These are phyloP conservation scores for Yamadazyma dushanensis DNA, from an alignment of 1,139 yeast genomes.

Conservation along the genomic window DNA sequence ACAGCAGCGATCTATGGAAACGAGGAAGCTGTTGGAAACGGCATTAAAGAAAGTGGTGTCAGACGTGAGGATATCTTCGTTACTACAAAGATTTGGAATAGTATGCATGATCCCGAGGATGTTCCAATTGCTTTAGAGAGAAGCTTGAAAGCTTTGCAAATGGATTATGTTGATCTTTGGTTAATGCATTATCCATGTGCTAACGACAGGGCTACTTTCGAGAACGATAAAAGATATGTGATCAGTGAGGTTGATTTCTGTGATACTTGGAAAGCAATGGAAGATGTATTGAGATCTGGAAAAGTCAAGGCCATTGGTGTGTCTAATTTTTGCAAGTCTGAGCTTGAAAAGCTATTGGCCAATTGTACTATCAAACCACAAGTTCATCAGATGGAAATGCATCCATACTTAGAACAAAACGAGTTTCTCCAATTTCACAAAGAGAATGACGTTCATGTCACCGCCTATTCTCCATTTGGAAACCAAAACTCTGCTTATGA, in stretches of 20 bases:
- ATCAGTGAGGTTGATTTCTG: slow-evolving; percentile 39
- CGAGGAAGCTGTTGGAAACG: slow-evolving; percentile 43
- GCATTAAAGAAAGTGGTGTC: slow-evolving; percentile 41
- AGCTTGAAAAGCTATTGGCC: too few relatives aligned
- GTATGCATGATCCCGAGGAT: slow-evolving; percentile 59
- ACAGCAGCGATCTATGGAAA: slow-evolving; percentile 51
- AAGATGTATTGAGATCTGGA: slow-evolving; percentile 52
- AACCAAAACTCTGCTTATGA: slow-evolving; percentile 5
- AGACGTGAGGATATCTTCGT: slow-evolving; percentile 39
- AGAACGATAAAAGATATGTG: slow-evolving; percentile 43
- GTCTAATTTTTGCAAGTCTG: too few relatives aligned
- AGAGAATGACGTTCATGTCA: slow-evolving; percentile 4
- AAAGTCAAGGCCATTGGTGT: too few relatives aligned
- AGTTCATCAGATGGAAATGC: too few relatives aligned
- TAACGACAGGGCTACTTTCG: slow-evolving; percentile 27
- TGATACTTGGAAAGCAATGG: slow-evolving; percentile 71
- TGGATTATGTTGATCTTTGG: slow-evolving; percentile 79
- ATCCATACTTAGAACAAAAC: too few relatives aligned
- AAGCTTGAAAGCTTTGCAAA: slow-evolving; percentile 55
- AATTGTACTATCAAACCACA: too few relatives aligned
- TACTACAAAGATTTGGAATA: slow-evolving; percentile 65
- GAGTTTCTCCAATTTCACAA: too few relatives aligned
- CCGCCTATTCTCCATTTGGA: slow-evolving; percentile 7
- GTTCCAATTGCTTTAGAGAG: slow-evolving; percentile 56
- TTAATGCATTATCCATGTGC: slow-evolving; percentile 75